These are phyloP conservation scores for Cucumis melo DNA, from an alignment of 306 rosid genomes.

Conservation along the genomic window DNA sequence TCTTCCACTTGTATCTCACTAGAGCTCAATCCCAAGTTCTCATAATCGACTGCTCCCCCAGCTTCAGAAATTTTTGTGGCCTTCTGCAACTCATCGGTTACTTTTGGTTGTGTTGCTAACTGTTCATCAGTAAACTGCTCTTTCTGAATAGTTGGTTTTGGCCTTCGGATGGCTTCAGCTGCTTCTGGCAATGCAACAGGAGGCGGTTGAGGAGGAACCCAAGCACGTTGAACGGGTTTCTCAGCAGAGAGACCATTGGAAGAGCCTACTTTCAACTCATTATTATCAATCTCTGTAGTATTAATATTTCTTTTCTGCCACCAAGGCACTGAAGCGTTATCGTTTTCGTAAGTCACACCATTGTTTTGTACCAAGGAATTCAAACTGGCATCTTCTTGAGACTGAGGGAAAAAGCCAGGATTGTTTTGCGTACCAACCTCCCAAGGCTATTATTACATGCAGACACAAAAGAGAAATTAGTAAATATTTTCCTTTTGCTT, in stretches of 20 bases:
- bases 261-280: slow-evolving; percentile 34
- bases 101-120: slow-evolving; percentile 21
- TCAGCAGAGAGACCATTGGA: slow-evolving; percentile 12
- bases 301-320: slow-evolving; percentile 60
- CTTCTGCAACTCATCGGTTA: slow-evolving; percentile 35
- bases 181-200: slow-evolving; percentile 73
- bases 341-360: slow-evolving; percentile 26
- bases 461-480: slow-evolving; percentile 16
- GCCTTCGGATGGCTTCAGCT: slow-evolving; percentile 89
- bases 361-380: slow-evolving; percentile 25
- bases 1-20: slow-evolving; percentile 40
- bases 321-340: slow-evolving; percentile 45
- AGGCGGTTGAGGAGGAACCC: slow-evolving; percentile 99
- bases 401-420: slow-evolving; percentile 30
- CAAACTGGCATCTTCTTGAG: slow-evolving; percentile 32
- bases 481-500: not conserved
- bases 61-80: slow-evolving; percentile 34
- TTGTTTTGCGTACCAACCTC: slow-evolving; percentile 40
- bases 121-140: slow-evolving; percentile 41
- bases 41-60: slow-evolving; percentile 36
- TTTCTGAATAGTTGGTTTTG: slow-evolving; percentile 41
- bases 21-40: slow-evolving; percentile 18
- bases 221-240: slow-evolving; percentile 33
- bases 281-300: slow-evolving; percentile 49
- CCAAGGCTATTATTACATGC: slow-evolving; percentile 55